phyloP scores from a whole-genome alignment of 2,329 filamentous ascomycete genomes.

The Cyanodermella asteris region DNA sequence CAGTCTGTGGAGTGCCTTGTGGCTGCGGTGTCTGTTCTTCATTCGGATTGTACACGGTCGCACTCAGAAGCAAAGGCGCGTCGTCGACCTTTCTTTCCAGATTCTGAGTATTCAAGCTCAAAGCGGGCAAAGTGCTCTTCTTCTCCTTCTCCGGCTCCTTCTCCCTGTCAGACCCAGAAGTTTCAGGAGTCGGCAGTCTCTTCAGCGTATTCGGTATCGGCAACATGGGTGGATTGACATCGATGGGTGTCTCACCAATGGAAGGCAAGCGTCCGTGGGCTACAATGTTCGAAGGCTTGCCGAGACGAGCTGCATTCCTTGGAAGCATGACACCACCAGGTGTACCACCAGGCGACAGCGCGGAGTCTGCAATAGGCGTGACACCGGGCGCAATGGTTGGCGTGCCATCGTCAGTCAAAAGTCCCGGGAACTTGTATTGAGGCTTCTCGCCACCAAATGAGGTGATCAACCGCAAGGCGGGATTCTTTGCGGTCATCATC shows the following conservation, averaged over 20 bases:
- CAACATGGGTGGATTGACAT: constrained; percentile 23
- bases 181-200: constrained; percentile 21
- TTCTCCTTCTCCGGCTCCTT: constrained; percentile 20
- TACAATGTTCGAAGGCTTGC: constrained; percentile 28
- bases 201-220: constrained; percentile 18
- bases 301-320: constrained; percentile 13
- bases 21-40: too few species aligned
- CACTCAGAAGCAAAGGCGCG: constrained; percentile 16
- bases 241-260: constrained; percentile 46
- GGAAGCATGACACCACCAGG: constrained; percentile 46
- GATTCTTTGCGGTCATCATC: constrained; percentile 49
- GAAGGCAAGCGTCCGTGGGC: constrained; percentile 50
- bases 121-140: constrained; percentile 8
- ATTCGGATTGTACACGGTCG: constrained; percentile 33
- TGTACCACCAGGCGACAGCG: constrained; percentile 46
- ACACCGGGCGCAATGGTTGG: constrained; percentile 56
- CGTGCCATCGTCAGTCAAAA: constrained; percentile 36
- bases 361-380: constrained; percentile 71
- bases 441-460: constrained; percentile 39
- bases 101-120: constrained; percentile 10
- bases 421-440: constrained; percentile 41
- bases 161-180: constrained; percentile 27
- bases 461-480: constrained; percentile 77
- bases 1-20: too few species aligned
- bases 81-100: constrained; percentile 12